phyloP scores from a whole-genome alignment of 495 filamentous ascomycete species.

The Clohesyomyces aquaticus region DNA sequence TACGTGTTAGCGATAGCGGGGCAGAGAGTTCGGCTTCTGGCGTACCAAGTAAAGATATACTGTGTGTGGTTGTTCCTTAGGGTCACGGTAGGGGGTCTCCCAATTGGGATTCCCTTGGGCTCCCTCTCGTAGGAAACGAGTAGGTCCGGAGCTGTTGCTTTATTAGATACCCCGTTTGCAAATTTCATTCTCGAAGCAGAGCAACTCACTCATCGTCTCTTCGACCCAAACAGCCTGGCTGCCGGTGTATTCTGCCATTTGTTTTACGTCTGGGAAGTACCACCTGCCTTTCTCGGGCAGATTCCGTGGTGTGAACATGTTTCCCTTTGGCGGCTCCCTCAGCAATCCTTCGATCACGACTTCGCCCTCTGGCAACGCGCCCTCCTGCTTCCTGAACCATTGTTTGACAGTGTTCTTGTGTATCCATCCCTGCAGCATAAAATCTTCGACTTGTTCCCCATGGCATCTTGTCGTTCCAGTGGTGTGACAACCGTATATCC shows the following conservation, averaged over 20 bases:
- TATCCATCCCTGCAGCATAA: constrained; percentile 90
- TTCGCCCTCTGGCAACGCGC: constrained; percentile 64
- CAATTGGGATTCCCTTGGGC: constrained; percentile 86
- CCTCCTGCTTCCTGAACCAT: constrained; percentile 56
- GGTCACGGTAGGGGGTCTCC: constrained; percentile 87
- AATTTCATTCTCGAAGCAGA: neutral
- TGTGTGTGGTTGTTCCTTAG: constrained; percentile 94
- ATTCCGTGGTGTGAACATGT: constrained; percentile 94
- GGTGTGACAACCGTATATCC: constrained; percentile 92
- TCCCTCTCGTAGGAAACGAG: constrained; percentile 70
- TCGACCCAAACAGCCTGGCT: constrained; percentile 94
- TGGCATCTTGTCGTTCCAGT: constrained; percentile 66
- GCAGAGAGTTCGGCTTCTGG: no score
- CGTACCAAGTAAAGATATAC: constrained; percentile 98
- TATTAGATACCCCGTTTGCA: constrained; percentile 30
- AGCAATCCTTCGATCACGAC: constrained; percentile 83
- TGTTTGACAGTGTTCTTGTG: constrained; percentile 68
- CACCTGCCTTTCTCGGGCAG: constrained; percentile 79
- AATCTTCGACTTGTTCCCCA: constrained; percentile 54
- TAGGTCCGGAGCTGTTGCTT: constrained; percentile 66
- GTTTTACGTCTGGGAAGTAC: constrained; percentile 89
- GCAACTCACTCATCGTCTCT: constrained; percentile 79
- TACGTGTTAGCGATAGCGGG: no score
- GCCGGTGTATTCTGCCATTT: constrained; percentile 87
- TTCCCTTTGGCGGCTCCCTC: constrained; percentile 91